Evolutionary conservation across 2,329 filamentous ascomycete species (phyloP).

Genomic region (Penicillium sp.): DNA sequence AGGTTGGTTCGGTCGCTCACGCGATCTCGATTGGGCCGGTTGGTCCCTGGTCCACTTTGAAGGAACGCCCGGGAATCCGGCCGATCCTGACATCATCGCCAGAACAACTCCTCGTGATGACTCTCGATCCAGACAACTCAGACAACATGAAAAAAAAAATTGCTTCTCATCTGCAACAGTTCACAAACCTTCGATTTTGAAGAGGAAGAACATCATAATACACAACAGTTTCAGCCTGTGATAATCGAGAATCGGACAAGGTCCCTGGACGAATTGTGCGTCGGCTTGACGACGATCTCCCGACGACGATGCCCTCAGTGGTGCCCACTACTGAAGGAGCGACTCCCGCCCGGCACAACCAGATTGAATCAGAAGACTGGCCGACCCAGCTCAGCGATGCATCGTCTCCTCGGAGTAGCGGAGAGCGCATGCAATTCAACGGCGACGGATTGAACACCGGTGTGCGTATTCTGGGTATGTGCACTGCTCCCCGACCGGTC

Average conservation of each 20-base stretch:
- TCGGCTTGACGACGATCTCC: conserved; percentile 1
- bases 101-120: neutral
- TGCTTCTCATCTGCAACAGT: no score
- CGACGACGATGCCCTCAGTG: conserved; percentile 1
- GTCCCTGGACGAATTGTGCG: no score
- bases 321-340: neutral
- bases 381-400: neutral
- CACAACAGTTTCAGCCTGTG: neutral
- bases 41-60: neutral
- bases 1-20: no score
- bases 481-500: no score
- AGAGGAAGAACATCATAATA: neutral
- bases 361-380: conserved; percentile 1
- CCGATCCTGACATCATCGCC: conserved; percentile 6
- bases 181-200: no score
- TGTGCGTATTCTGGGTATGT: conserved; percentile 3
- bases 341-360: neutral
- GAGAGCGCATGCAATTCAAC: conserved; percentile 1
- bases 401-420: neutral
- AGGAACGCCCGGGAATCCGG: conserved; percentile 3
- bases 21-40: neutral
- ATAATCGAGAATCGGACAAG: no score
- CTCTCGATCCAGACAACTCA: no score
- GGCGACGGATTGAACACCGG: conserved; percentile 6
- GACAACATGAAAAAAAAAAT: no score